phyloP scores from a whole-genome alignment of 352 stramenopile species.

The Phytophthora podocarpi region DNA sequence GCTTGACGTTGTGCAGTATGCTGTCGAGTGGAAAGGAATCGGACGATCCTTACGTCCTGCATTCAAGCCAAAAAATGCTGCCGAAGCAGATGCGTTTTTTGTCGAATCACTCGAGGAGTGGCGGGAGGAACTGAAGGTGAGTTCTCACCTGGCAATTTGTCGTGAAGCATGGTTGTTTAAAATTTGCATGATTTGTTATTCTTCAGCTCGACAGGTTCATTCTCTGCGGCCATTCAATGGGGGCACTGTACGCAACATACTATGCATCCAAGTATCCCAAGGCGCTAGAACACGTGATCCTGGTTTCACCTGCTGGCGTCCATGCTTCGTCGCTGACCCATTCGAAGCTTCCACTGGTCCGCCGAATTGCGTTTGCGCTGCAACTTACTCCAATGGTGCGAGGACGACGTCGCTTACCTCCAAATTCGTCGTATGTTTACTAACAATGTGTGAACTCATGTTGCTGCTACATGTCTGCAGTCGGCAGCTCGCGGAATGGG shows the following conservation, averaged over 20 bases:
- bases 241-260: slow-evolving; percentile 71
- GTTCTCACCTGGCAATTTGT: neutral
- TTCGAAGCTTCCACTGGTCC: slow-evolving; percentile 38
- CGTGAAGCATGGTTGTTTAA: neutral
- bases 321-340: slow-evolving; percentile 32
- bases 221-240: slow-evolving; percentile 74
- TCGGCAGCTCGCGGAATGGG: slow-evolving; percentile 56
- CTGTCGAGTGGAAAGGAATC: slow-evolving; percentile 77
- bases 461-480: slow-evolving; percentile 28
- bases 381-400: slow-evolving; percentile 63
- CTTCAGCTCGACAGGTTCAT: slow-evolving; percentile 61
- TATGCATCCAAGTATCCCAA: slow-evolving; percentile 64
- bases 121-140: slow-evolving; percentile 53
- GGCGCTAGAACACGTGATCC: slow-evolving; percentile 62
- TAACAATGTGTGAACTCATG: neutral
- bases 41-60: slow-evolving; percentile 57
- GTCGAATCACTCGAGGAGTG: slow-evolving; percentile 74
- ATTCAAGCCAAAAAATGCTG: slow-evolving; percentile 54
- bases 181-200: neutral
- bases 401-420: neutral
- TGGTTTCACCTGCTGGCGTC: slow-evolving; percentile 71
- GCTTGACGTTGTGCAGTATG: slow-evolving; percentile 43
- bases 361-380: slow-evolving; percentile 33
- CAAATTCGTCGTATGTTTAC: neutral
- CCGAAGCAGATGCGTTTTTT: slow-evolving; percentile 70